Conservation (phyloP, 768 basidiomycete genomes). For the Trametes sanguinea region DNA sequence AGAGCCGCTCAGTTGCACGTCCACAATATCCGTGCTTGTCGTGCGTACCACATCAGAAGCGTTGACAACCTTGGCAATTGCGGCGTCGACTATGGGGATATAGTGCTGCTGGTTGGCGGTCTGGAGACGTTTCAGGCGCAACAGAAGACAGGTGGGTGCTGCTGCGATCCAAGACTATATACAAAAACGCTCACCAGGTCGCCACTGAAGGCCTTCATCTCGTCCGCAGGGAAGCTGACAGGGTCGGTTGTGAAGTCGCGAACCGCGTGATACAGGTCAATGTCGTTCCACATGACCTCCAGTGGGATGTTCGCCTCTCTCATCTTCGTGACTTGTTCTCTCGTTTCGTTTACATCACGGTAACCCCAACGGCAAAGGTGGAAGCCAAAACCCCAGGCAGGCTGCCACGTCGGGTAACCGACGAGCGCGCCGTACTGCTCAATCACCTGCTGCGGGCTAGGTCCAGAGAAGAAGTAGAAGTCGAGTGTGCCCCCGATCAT, state of each 20-base stretch:
- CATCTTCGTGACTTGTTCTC: constrained; percentile 57
- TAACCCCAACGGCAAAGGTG: constrained; percentile 71
- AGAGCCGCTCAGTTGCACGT: too few relatives aligned
- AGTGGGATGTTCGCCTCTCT: constrained; percentile 73
- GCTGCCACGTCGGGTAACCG: constrained; percentile 71
- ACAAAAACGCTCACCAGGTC: constrained; percentile 49
- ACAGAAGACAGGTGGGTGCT: too few relatives aligned
- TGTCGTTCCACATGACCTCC: constrained; percentile 84
- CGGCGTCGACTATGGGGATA: constrained; percentile 73
- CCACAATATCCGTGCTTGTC: background rate
- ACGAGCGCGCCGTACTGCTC: constrained; percentile 71
- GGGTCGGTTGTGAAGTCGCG: constrained; percentile 74
- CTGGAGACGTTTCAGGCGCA: constrained; percentile 25
- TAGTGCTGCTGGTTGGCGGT: constrained; percentile 52
- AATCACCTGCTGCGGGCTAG: constrained; percentile 55
- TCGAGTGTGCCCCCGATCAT: constrained; percentile 75
- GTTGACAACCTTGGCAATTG: constrained; percentile 57
- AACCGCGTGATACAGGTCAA: constrained; percentile 68
- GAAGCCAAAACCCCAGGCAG: constrained; percentile 77
- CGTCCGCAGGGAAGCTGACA: constrained; percentile 58
- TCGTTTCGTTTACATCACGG: constrained; percentile 55
- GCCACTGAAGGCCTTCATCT: constrained; percentile 53
- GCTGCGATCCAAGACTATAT: background rate
- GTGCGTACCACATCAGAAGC: constrained; percentile 59
- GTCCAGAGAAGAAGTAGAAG: constrained; percentile 71